These are phyloP conservation scores for Penicillium sp. DNA, from an alignment of 2,329 filamentous ascomycete species.

Conservation along the genomic window DNA sequence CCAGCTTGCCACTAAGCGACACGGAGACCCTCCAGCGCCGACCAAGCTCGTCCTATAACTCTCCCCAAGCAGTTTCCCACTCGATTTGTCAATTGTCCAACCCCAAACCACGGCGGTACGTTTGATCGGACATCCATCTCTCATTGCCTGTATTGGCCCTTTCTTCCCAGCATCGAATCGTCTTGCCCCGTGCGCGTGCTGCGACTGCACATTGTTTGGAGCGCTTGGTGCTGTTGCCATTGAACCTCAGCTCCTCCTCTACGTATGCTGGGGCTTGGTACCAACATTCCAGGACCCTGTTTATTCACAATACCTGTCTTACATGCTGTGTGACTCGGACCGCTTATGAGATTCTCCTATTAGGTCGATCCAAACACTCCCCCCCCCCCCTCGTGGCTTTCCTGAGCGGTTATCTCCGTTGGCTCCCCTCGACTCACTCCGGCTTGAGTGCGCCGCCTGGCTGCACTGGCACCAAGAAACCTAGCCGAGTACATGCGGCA, in stretches of 20 bases:
- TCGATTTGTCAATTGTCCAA: constrained; percentile 20
- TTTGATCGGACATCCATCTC: constrained; percentile 1
- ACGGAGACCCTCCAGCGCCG: constrained; percentile 36
- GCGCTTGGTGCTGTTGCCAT: constrained; percentile 12
- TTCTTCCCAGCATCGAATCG: constrained; percentile 10
- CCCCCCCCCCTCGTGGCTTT: constrained; percentile 23
- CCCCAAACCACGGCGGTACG: constrained; percentile 16
- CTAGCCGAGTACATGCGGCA: constrained; percentile 38
- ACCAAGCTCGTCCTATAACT: constrained; percentile 19
- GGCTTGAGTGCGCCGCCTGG: constrained; percentile 36
- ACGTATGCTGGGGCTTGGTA: neutral
- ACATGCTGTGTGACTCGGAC: constrained; percentile 18
- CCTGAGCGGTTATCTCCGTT: constrained; percentile 23
- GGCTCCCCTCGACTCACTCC: constrained; percentile 26
- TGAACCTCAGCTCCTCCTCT: constrained; percentile 3
- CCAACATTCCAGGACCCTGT: neutral
- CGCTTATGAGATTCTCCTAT: constrained; percentile 29
- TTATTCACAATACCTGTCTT: neutral
- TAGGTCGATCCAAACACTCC: constrained; percentile 34
- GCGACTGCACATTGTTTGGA: constrained; percentile 17
- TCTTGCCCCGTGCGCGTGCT: constrained; percentile 26
- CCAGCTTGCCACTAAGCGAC: constrained; percentile 42
- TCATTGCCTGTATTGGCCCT: constrained; percentile 6
- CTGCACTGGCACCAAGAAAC: constrained; percentile 36
- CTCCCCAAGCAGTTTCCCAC: constrained; percentile 3